These are phyloP conservation scores for Malbranchea zuffiana DNA, from an alignment of 2,329 filamentous ascomycete species.

Conservation along the genomic window DNA sequence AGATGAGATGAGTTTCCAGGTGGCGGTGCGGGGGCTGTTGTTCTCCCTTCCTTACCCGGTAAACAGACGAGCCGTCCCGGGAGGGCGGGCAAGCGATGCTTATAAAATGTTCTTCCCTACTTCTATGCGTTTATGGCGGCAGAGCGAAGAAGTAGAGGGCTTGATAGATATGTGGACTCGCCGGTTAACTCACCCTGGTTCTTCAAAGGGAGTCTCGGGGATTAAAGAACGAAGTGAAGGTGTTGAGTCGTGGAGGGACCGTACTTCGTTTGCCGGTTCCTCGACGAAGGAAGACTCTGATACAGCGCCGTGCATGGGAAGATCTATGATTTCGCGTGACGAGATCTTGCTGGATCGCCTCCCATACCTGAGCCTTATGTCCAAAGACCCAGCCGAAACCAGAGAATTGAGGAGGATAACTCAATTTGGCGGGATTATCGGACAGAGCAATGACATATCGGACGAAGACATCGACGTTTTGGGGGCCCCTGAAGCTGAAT, in stretches of 20 bases:
- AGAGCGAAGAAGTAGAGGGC: slow-evolving; percentile 69
- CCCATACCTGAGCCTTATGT: slow-evolving; percentile 68
- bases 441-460: slow-evolving; percentile 34
- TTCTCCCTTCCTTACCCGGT: slow-evolving; percentile 81
- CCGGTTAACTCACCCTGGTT: slow-evolving; percentile 25
- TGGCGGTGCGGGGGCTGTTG: slow-evolving; percentile 73
- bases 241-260: slow-evolving; percentile 29
- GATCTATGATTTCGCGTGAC: slow-evolving; percentile 27
- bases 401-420: slow-evolving; percentile 58
- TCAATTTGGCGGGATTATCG: slow-evolving; percentile 50
- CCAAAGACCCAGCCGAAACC: slow-evolving; percentile 29
- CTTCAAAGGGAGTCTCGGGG: neutral
- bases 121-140: slow-evolving; percentile 71
- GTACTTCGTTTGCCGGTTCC: neutral
- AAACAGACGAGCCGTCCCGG: slow-evolving; percentile 44
- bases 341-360: slow-evolving; percentile 62
- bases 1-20: slow-evolving; percentile 88
- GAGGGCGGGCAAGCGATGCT: slow-evolving; percentile 44
- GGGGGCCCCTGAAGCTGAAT: slow-evolving; percentile 22
- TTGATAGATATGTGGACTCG: slow-evolving; percentile 42
- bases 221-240: slow-evolving; percentile 15
- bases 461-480: slow-evolving; percentile 27
- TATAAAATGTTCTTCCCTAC: slow-evolving; percentile 90
- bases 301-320: neutral
- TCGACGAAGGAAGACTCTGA: slow-evolving; percentile 7